Base-by-base conservation (phyloP, 2,329 filamentous ascomycete genomes). In the Orbilia blumenaviensis region DNA sequence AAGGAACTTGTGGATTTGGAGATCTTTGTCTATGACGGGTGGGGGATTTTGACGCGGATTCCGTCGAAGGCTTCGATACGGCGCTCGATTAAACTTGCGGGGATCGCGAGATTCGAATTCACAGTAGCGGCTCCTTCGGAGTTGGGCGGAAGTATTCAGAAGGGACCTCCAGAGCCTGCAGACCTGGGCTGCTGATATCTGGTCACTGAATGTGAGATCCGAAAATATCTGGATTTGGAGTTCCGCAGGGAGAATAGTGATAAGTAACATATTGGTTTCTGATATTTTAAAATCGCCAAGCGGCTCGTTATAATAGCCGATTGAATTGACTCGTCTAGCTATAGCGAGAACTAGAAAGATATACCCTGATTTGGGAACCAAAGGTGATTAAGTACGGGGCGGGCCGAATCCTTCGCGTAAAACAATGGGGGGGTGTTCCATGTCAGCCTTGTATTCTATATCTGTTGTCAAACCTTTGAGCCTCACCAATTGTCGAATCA, bases 151-250 rank as follows among this genome's bases (percentile, higher is more conserved):
- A 16, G 41, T 50, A 23, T n/a, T n/a, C 5, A 63, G 27, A n/a
- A 63, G 25, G 23, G 25, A 48, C 8, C 42, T 14, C 60, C 60
- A 63, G 9, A 63, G 42, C 10, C 14, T 34, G 42, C 41, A 63
- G 12, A 48, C 32, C 21, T 48, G n/a, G 1, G 44, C 42, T 29
- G 38, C 42, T 21, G 32, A 48, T 44, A 63, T 50, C 18, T 63
- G 60, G 60, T 63, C 60, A 25, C 7, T 16, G n/a, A 63, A 25
- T 16, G 54, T n/a, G 7, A 60, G 12, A 14, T 41, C 38, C 16
- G 54, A 41, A 21, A 60, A 42, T 42, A 60, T 60, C 14, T 60
- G 54, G 21, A 60, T 42, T 16, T 60, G 54, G 4, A 60, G 34
- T 27, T 60, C 54, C 3, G 21, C 54, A 2, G 54, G 54, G 18